Conservation (phyloP, 768 basidiomycete genomes). For the Mycena crocata region DNA sequence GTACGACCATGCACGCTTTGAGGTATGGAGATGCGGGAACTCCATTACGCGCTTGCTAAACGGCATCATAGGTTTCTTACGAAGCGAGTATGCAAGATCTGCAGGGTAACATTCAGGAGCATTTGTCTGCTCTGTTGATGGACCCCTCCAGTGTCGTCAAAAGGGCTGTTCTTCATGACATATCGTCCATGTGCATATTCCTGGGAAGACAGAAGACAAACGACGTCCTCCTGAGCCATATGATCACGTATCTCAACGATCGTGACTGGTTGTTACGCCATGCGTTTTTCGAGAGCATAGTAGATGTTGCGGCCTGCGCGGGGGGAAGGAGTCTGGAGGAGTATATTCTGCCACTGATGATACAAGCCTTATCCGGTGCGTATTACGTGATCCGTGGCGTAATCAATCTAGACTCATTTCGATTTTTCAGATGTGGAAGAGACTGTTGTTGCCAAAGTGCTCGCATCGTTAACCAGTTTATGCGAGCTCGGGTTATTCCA, state of each 20-base stretch:
- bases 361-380: constrained; percentile 92
- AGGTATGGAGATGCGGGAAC: constrained; percentile 62
- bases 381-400: background rate
- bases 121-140: constrained; percentile 86
- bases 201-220: constrained; percentile 93
- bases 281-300: constrained; percentile 95
- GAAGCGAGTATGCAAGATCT: constrained; percentile 89
- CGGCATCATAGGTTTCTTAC: constrained; percentile 79
- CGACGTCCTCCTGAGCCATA: constrained; percentile 91
- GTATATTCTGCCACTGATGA: constrained; percentile 96
- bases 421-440: constrained; percentile 86
- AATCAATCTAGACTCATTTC: background rate
- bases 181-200: constrained; percentile 92
- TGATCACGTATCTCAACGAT: constrained; percentile 90
- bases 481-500: constrained; percentile 92
- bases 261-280: constrained; percentile 92
- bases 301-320: constrained; percentile 94
- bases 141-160: constrained; percentile 92
- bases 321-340: constrained; percentile 93
- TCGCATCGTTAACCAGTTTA: constrained; percentile 88
- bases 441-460: constrained; percentile 89
- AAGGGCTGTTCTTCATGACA: constrained; percentile 87
- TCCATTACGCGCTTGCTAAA: background rate
- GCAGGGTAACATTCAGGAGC: constrained; percentile 87
- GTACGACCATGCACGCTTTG: constrained; percentile 83